Evolutionary conservation across 2,329 filamentous ascomycete genomes (phyloP).

Genomic region (Ilyonectria robusta): DNA sequence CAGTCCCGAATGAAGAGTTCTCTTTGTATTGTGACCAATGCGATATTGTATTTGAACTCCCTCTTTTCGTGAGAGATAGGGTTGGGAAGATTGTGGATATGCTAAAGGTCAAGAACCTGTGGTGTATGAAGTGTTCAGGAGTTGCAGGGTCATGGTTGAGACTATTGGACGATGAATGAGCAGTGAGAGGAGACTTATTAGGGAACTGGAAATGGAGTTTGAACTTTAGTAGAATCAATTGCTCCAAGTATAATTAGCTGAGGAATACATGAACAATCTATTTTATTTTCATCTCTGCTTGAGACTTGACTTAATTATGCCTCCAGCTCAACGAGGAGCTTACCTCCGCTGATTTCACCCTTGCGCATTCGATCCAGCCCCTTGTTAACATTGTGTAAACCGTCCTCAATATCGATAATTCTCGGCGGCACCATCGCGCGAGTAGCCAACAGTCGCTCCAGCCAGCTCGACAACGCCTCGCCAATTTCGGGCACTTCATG

Average conservation of each 20-base stretch:
- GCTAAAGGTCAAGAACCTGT: slow-evolving; percentile 33
- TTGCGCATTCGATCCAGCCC: slow-evolving; percentile 76
- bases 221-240: neutral
- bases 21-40: slow-evolving; percentile 35
- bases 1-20: neutral
- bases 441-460: slow-evolving; percentile 74
- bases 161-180: neutral
- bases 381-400: slow-evolving; percentile 76
- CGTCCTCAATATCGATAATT: slow-evolving; percentile 74
- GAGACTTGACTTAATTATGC: slow-evolving; percentile 3
- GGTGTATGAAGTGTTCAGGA: slow-evolving; percentile 37
- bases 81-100: slow-evolving; percentile 35
- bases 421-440: slow-evolving; percentile 71
- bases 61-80: slow-evolving; percentile 24
- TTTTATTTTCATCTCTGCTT: neutral
- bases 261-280: neutral
- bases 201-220: neutral
- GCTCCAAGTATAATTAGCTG: too few relatives aligned
- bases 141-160: slow-evolving; percentile 31
- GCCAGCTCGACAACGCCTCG: slow-evolving; percentile 73
- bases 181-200: too few relatives aligned
- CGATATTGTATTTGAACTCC: slow-evolving; percentile 16
- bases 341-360: slow-evolving; percentile 77
- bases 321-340: slow-evolving; percentile 70
- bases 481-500: slow-evolving; percentile 77